Evolutionary conservation across 2,329 filamentous ascomycete species (phyloP), one percentile per base, ranked within the genome.

Genomic region (Microcyclosporella mali): DNA sequence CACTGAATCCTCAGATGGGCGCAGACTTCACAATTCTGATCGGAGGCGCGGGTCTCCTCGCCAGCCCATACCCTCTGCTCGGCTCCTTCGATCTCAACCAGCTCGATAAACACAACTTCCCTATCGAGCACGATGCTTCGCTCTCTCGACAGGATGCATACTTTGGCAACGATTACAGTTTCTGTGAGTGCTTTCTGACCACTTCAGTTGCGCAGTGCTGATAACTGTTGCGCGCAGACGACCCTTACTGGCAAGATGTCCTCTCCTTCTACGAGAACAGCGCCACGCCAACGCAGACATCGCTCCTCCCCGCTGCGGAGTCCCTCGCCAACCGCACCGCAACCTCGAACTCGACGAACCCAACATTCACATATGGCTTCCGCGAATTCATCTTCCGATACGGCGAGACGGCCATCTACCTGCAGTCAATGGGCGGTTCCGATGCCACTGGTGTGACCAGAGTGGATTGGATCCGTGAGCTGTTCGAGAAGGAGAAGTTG

Each of bases 401-500:
- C 43, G 62, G 62, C 35, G 65, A 68, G 53, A 65, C 61, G 2
- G 60, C 62, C 0, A 43, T 67, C n/a, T 67, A 63, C 38, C 47
- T 67, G 21, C 58, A 59, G 25, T 53, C 59, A 2, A 63, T 68
- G 57, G 59, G 62, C 27, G 56, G 57, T 21, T 53, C 62, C 43
- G 59, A 56, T 18, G 40, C 51, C 7, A 57, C 50, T 8, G 64
- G 63, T 10, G 53, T 61, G 18, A 60, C 63, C 2, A 55, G 56
- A 1, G 29, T 66, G 16, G 56, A 65, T 25, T 66, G 58, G 49
- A 56, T 66, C 9, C 56, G 55, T 17, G 55, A 47, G 10, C 50
- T 66, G 45, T 66, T 68, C 40, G 61, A 64, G 48, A 28, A 66
- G 52, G 64, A 66, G 49, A 56, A 50, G 37, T 42, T 66, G n/a